phyloP scores from a whole-genome alignment of 169 alveolate genomes.

The Neospora caninum region DNA sequence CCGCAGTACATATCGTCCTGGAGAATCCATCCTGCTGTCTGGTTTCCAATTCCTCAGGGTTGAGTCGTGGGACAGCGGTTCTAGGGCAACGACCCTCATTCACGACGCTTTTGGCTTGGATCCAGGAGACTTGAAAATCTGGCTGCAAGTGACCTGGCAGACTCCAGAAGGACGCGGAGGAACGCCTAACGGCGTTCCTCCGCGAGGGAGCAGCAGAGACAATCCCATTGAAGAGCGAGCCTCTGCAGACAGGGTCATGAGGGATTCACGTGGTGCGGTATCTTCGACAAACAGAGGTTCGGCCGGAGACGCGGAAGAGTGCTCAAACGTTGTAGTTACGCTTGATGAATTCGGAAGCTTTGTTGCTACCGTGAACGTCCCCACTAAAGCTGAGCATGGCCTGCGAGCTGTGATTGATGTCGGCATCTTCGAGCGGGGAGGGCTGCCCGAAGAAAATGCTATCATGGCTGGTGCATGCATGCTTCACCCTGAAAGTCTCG shows the following conservation, averaged over 20 bases:
- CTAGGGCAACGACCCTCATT: neutral
- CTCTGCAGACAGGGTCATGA: neutral
- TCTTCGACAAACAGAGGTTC: neutral
- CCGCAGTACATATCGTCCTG: neutral
- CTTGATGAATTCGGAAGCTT: slow-evolving; percentile 1
- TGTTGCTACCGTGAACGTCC: neutral
- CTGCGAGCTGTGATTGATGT: neutral
- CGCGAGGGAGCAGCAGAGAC: neutral
- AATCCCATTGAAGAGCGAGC: neutral
- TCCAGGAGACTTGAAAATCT: neutral
- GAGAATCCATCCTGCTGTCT: neutral
- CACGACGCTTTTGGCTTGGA: slow-evolving; percentile 9
- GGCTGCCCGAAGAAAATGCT: neutral
- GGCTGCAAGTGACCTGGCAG: neutral
- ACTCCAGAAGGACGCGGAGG: neutral
- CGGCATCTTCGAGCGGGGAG: slow-evolving; percentile 12
- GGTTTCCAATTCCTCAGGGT: neutral
- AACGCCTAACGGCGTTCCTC: neutral
- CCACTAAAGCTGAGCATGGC: neutral
- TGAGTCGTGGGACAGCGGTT: neutral
- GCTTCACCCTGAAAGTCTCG: neutral
- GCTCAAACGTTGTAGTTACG: neutral
- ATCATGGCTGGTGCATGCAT: neutral
- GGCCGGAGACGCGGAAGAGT: neutral
- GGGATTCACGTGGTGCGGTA: neutral